phyloP scores from a whole-genome alignment of 2,329 filamentous ascomycete genomes.

The Penicillium rolfsii region DNA sequence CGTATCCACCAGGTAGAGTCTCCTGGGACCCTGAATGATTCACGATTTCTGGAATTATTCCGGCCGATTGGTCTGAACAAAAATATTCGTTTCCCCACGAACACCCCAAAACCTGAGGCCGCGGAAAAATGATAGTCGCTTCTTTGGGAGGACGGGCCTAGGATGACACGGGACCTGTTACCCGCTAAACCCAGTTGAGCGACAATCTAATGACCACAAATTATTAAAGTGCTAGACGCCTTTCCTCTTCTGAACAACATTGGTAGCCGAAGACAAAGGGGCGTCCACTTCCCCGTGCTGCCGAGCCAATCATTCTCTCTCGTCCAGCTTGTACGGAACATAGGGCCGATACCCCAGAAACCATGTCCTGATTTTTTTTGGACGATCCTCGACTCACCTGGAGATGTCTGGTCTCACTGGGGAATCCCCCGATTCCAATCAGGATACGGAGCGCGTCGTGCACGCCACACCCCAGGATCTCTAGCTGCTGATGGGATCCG shows the following conservation, averaged over 20 bases:
- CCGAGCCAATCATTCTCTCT: neutral
- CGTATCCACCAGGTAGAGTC: neutral
- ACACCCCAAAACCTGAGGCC: neutral
- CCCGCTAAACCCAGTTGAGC: neutral
- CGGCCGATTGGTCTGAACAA: no score
- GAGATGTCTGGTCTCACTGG: conserved; percentile 24
- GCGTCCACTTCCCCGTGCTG: neutral
- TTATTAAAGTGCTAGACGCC: neutral
- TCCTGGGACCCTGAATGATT: neutral
- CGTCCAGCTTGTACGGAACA: conserved; percentile 6
- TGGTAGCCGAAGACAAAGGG: neutral
- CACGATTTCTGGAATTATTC: neutral
- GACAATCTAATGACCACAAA: neutral
- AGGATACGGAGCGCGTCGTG: conserved; percentile 27
- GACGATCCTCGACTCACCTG: neutral
- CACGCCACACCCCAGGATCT: conserved; percentile 24
- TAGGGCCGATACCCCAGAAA: conserved; percentile 25
- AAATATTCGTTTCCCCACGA: neutral
- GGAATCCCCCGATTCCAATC: conserved; percentile 27
- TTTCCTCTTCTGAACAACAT: neutral
- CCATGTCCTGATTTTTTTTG: conserved; percentile 17
- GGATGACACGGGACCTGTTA: neutral
- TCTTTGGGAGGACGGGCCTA: neutral
- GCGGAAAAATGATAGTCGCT: neutral
- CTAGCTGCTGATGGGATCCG: conserved; percentile 14